phyloP scores from a whole-genome alignment of 768 basidiomycete genomes.

The Lactarius hatsudake region DNA sequence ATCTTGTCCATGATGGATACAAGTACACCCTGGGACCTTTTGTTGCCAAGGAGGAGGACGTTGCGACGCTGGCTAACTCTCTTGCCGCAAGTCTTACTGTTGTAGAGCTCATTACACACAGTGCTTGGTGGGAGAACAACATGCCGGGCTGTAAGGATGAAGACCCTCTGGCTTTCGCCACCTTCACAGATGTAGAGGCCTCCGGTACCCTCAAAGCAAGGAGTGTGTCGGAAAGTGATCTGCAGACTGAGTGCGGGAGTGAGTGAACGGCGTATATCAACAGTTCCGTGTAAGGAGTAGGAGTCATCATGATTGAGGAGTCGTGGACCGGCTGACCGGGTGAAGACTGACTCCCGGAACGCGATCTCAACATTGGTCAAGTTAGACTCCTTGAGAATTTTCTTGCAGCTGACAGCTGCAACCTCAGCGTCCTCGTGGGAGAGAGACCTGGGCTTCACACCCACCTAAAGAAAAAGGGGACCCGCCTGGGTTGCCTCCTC shows the following conservation, averaged over 20 bases:
- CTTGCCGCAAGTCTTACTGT: neutral
- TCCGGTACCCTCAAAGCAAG: constrained; percentile 40
- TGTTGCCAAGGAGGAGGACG: neutral
- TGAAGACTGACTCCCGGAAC: constrained; percentile 33
- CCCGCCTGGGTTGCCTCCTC: constrained; percentile 16
- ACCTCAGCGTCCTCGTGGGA: constrained; percentile 30
- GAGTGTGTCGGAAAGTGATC: constrained; percentile 35
- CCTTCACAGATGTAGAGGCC: constrained; percentile 33
- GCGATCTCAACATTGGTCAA: constrained; percentile 38
- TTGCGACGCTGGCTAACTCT: neutral
- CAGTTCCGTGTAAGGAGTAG: constrained; percentile 8
- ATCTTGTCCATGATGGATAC: neutral
- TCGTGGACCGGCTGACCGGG: constrained; percentile 30
- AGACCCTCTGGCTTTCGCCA: constrained; percentile 30
- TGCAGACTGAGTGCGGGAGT: constrained; percentile 38
- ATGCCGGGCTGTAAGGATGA: constrained; percentile 37
- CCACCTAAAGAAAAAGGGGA: constrained; percentile 34
- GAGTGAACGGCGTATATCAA: constrained; percentile 35
- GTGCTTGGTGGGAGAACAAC: constrained; percentile 37
- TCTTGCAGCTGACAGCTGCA: constrained; percentile 31
- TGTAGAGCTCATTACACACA: constrained; percentile 10
- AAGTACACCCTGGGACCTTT: neutral
- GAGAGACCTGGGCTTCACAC: constrained; percentile 34
- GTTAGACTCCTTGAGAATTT: constrained; percentile 31
- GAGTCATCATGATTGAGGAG: constrained; percentile 30